phyloP scores from a whole-genome alignment of 108 stramenopile genomes.

The Skeletonema marinoi region DNA sequence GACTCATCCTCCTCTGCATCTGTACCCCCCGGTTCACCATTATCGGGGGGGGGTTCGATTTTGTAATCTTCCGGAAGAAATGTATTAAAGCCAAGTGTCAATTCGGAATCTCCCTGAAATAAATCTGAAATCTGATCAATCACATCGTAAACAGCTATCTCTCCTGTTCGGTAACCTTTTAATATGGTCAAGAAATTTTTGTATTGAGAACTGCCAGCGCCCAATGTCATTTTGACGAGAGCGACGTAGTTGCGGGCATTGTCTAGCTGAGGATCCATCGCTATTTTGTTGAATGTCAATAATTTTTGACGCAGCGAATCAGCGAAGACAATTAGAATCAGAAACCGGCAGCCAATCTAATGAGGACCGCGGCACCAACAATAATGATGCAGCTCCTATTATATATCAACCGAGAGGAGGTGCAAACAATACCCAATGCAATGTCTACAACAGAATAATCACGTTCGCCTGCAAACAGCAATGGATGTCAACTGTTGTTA shows the following conservation, averaged over 20 bases:
- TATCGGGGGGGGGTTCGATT: not conserved
- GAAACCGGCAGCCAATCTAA: too few relatives aligned
- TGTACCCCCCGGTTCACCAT: not conserved
- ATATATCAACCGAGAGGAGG: too few relatives aligned
- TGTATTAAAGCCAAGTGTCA: slow-evolving; percentile 15
- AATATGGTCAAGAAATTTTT: slow-evolving; percentile 1
- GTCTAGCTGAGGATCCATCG: not conserved
- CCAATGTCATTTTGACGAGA: slow-evolving; percentile 4
- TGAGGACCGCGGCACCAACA: too few relatives aligned
- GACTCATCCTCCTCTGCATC: slow-evolving; percentile 3
- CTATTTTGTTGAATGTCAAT: too few relatives aligned
- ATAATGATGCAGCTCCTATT: too few relatives aligned
- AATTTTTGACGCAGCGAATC: too few relatives aligned
- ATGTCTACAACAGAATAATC: too few relatives aligned
- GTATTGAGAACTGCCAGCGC: not conserved
- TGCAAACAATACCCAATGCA: too few relatives aligned
- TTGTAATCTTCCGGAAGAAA: slow-evolving; percentile 12
- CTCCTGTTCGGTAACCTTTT: not conserved
- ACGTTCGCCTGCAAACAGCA: too few relatives aligned
- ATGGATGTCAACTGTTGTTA: too few relatives aligned
- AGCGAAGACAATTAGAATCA: too few relatives aligned
- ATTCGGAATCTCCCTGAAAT: not conserved
- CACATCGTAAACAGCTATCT: not conserved
- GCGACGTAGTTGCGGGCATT: slow-evolving; percentile 9
- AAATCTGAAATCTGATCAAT: slow-evolving; percentile 7